Evolutionary conservation across 1,139 yeast species (phyloP), one percentile per base, ranked within the genome.

Genomic region (Sugiyamaella sp.): DNA sequence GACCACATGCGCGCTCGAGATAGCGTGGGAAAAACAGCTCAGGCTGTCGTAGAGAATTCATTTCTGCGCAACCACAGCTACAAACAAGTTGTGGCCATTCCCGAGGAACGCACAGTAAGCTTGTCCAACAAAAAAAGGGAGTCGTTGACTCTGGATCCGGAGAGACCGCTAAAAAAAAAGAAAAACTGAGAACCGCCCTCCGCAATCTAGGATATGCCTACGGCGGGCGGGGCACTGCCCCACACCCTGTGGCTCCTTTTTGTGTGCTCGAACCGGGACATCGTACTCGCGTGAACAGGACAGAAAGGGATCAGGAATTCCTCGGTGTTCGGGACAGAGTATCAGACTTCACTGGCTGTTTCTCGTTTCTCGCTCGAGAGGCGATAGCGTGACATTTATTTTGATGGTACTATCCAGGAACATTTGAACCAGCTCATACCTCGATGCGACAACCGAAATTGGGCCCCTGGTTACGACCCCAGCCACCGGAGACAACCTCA

Each of bases 31-130:
- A 80, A 78, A 43, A 80, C 80, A 60, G 82, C 95, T 0, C 80
- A 82, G 45, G 74, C 78, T 35, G 95, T 80, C 0, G 73, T 89
- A 54, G 73, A 86, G 38, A 85, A 80, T 62, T 96, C 96, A 0
- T 76, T 89, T 60, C 73, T 90, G 59, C 77, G 97, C 58, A 73
- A 79, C 27, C 80, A 81, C 63, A 82, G 90, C 57, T 84, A 68
- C 56, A 70, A 69, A 49, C 74, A 70, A 51, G 70, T 67, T 9
- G 61, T 71, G 24, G 62, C 46, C 21, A 40, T 48, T 35, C 46
- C 51, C 10, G 41, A 40, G 12, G 41, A 29, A 10, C 25, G 46
- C n/a, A 40, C 46, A 1, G 37, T 32, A 5, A 35, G 41, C 16
- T 14, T 48, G 12, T 38, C 44, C 9, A 20, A 38, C n/a, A 37